Evolutionary conservation across 2,329 filamentous ascomycete genomes (phyloP), one percentile per base, ranked within the genome.

Genomic region (Penicillium concentricum): DNA sequence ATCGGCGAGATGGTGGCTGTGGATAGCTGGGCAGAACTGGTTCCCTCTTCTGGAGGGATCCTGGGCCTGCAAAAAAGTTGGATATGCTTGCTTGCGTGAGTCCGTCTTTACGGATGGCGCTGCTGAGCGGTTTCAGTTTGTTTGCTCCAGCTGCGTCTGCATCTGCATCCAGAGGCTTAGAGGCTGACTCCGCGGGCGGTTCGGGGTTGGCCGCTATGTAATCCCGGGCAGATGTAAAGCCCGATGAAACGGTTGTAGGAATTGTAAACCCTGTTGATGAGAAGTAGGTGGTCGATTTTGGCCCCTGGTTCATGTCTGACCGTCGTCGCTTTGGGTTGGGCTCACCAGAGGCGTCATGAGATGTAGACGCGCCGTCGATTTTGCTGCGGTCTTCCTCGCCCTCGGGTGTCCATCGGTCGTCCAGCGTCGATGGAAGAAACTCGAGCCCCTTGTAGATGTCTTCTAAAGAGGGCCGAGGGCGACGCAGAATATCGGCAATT

Each of bases 401-500:
- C 46, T 88, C 85, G 3, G 84, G 66, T 0, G 90, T 88, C 75
- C 87, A 91, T 12, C 82, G 69, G 60, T 89, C 83, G 69, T 94
- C 91, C 65, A 76, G 42, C 76, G 80, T 55, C 82, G 82, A 73
- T 87, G 80, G 54, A 15, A 72, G 62, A 12, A 64, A 63, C 35
- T 67, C 59, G 60, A 79, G 67, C 45, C 72, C 69, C 57, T 81
- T 78, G 50, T 82, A 81, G 44, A 91, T 81, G 30, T 76, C 72
- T 46, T 80, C 74, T 48, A 83, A 76, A 1, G 80, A 73, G 10
- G 90, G 88, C 35, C 84, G 81, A 1, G 79, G 72, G 56, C 90
- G 82, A 7, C 82, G 75, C 5, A 97, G 77, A 18, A 96, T 93
- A 47, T 81, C 85, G 5, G 89, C 88, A 8, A 94, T 83, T 30